phyloP scores from a whole-genome alignment of 345 rosid genomes.

The Anacardium occidentale region DNA sequence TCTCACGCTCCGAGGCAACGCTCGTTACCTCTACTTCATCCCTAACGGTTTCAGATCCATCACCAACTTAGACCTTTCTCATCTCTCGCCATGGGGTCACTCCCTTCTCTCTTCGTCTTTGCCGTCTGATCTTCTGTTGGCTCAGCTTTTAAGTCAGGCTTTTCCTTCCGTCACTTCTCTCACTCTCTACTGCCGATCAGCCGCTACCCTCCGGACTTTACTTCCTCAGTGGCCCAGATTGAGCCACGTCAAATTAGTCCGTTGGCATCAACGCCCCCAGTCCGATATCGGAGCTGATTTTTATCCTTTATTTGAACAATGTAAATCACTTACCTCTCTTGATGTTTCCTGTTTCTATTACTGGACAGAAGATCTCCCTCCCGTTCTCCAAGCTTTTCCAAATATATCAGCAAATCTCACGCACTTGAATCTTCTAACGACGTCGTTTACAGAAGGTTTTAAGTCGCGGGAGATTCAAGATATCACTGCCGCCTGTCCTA shows the following conservation, averaged over 20 bases:
- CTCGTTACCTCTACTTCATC: constrained; percentile 54
- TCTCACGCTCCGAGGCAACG: constrained; percentile 88
- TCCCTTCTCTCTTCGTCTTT: constrained; percentile 41
- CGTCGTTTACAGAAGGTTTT: constrained; percentile 69
- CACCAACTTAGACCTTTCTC: constrained; percentile 69
- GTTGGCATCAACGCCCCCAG: constrained; percentile 79
- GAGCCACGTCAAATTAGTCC: constrained; percentile 58
- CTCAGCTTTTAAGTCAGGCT: constrained; percentile 45
- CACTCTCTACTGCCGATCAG: constrained; percentile 59
- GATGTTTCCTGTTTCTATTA: constrained; percentile 78
- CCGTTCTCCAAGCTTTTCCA: constrained; percentile 56
- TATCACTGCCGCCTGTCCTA: constrained; percentile 61
- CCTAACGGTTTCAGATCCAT: constrained; percentile 70
- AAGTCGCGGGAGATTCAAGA: constrained; percentile 61
- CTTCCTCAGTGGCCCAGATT: constrained; percentile 69
- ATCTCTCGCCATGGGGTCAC: constrained; percentile 87
- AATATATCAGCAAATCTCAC: constrained; percentile 41
- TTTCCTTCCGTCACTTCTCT: constrained; percentile 56
- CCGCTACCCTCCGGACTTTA: constrained; percentile 44
- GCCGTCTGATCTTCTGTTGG: constrained; percentile 48
- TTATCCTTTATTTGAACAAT: constrained; percentile 46
- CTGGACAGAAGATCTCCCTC: constrained; percentile 93
- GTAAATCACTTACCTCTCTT: constrained; percentile 40
- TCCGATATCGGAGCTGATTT: constrained; percentile 57
- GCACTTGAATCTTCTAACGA: constrained; percentile 62